Evolutionary conservation across 106 monocot genomes (phyloP).

Genomic region (Apostasia shenzhenica): DNA sequence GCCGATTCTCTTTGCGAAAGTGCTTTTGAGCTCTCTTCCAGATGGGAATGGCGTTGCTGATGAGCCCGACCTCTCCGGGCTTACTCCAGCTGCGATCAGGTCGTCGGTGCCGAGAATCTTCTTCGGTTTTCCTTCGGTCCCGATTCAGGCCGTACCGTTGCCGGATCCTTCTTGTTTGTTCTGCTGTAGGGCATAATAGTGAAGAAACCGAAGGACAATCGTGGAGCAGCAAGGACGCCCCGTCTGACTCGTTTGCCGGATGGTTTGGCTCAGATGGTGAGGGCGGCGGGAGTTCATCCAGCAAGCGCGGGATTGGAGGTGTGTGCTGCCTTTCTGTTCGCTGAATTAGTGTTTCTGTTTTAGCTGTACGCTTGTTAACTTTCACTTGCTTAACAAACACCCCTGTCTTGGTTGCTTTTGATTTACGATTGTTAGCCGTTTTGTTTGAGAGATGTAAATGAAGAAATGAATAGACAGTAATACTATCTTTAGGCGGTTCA

Average conservation of each 20-base stretch:
- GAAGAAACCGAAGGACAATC: neutral
- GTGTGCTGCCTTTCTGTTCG: conserved; percentile 4
- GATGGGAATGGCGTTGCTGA: conserved; percentile 13
- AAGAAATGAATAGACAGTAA: neutral
- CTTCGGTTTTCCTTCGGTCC: conserved; percentile 4
- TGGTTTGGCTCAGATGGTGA: conserved; percentile 15
- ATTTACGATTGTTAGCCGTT: neutral
- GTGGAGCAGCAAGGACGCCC: neutral
- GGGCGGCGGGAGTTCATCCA: conserved; percentile 5
- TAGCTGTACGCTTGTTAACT: too few relatives aligned
- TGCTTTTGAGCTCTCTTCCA: neutral
- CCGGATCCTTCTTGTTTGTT: neutral
- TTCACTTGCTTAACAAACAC: neutral
- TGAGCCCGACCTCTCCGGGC: conserved; percentile 8
- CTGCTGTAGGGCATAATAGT: neutral
- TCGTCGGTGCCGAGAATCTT: conserved; percentile 4
- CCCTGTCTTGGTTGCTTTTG: neutral
- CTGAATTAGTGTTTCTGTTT: too few relatives aligned
- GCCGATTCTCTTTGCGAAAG: too few relatives aligned
- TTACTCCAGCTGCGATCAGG: conserved; percentile 21
- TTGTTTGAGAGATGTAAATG: neutral
- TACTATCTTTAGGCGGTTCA: too few relatives aligned
- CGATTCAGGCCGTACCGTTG: conserved; percentile 11
- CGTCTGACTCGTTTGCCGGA: conserved; percentile 16
- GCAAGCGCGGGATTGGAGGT: conserved; percentile 26